Evolutionary conservation across 2,329 filamentous ascomycete genomes (phyloP).

Genomic region (Trichophyton equinum): DNA sequence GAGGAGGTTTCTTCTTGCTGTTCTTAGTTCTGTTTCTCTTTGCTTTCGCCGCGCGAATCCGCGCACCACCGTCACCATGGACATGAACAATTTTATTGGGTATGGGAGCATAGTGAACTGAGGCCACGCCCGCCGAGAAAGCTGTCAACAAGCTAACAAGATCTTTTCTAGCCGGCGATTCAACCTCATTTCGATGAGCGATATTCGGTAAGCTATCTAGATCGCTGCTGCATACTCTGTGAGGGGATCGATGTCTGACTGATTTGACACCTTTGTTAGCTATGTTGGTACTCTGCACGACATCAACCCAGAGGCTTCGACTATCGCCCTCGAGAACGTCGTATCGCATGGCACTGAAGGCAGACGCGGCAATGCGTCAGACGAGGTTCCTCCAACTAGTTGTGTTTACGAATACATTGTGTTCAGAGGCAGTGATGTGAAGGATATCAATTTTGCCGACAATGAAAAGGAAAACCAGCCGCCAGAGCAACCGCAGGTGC

Average conservation of each 20-base stretch:
- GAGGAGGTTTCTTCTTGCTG: background rate
- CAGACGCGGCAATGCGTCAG: conserved; percentile 61
- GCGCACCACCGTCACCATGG: conserved; percentile 28
- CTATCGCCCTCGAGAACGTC: conserved; percentile 94
- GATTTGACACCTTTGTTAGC: conserved; percentile 36
- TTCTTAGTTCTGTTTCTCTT: conserved; percentile 2
- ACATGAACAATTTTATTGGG: conserved; percentile 41
- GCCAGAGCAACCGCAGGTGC: conserved; percentile 63
- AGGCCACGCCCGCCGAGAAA: background rate
- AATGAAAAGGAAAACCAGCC: conserved; percentile 59
- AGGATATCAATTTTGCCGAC: conserved; percentile 90
- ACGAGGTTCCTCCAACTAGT: conserved; percentile 73
- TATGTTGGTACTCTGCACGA: conserved; percentile 94
- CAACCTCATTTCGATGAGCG: conserved; percentile 92
- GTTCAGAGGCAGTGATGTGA: conserved; percentile 95
- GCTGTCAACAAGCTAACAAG: conserved; percentile 9
- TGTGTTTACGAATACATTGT: conserved; percentile 98
- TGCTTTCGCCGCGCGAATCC: conserved; percentile 19
- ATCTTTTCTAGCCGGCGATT: conserved; percentile 60
- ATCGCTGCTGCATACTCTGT: conserved; percentile 9
- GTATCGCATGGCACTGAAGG: conserved; percentile 89
- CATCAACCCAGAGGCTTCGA: conserved; percentile 95
- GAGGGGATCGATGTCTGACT: background rate
- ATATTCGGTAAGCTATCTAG: conserved; percentile 63
- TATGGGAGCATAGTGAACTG: conserved; percentile 18